Conservation (phyloP, 768 basidiomycete species). For the Mycena rosella region DNA sequence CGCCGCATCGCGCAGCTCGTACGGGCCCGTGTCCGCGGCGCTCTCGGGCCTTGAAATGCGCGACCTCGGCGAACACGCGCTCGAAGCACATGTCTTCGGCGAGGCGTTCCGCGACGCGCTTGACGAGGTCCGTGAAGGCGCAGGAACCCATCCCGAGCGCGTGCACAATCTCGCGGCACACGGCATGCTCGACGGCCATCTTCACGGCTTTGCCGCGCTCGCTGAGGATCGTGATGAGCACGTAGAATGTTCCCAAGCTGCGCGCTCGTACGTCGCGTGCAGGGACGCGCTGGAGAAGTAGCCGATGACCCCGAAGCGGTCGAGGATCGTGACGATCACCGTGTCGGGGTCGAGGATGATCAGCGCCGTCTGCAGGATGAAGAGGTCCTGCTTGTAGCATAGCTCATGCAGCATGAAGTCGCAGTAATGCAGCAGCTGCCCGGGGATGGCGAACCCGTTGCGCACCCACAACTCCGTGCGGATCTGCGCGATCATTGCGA, state of each 20-base stretch:
- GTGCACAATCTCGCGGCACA: slow-evolving; percentile 90
- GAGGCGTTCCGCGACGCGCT: slow-evolving; percentile 90
- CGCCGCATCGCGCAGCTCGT: slow-evolving; percentile 86
- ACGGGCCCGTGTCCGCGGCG: slow-evolving; percentile 84
- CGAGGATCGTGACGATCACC: slow-evolving; percentile 88
- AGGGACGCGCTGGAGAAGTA: slow-evolving; percentile 83
- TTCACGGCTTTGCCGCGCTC: slow-evolving; percentile 83
- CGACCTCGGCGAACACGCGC: slow-evolving; percentile 80
- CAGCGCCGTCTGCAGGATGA: slow-evolving; percentile 86
- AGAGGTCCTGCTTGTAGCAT: slow-evolving; percentile 95
- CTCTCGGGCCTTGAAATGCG: slow-evolving; percentile 87
- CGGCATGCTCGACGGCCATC: slow-evolving; percentile 71
- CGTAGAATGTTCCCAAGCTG: slow-evolving; percentile 87
- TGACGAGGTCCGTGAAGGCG: slow-evolving; percentile 91
- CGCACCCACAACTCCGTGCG: slow-evolving; percentile 97
- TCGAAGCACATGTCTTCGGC: slow-evolving; percentile 89
- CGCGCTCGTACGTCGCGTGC: slow-evolving; percentile 71
- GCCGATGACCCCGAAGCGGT: slow-evolving; percentile 85
- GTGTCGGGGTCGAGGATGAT: slow-evolving; percentile 82
- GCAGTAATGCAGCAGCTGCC: slow-evolving; percentile 94
- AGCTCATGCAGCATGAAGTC: slow-evolving; percentile 96
- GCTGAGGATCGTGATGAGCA: slow-evolving; percentile 87
- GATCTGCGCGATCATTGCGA: slow-evolving; percentile 94
- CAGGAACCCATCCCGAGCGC: slow-evolving; percentile 90
- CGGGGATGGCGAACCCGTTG: slow-evolving; percentile 95